Percentiles rank a stretch among this genome's conserved stretches.
Evolutionary conservation across 2,329 filamentous ascomycete genomes (phyloP).

Genomic region (Verticillium longisporum): DNA sequence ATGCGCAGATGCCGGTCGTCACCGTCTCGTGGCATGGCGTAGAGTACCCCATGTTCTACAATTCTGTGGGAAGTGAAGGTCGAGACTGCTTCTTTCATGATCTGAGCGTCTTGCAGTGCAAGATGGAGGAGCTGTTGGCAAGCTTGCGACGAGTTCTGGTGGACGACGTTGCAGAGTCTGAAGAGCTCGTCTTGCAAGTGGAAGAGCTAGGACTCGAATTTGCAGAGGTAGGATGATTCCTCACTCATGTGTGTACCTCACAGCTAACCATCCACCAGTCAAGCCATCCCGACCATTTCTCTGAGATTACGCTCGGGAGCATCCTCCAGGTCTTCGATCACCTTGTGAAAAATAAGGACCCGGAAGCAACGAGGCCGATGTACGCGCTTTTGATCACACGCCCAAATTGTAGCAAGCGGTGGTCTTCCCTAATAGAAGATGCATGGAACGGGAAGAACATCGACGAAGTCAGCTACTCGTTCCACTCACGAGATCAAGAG

Average conservation of each 20-base stretch:
- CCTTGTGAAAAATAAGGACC: slow-evolving; percentile 35
- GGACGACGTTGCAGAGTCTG: slow-evolving; percentile 34
- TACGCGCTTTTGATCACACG: slow-evolving; percentile 35
- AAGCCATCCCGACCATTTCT: slow-evolving; percentile 23
- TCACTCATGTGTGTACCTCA: background rate
- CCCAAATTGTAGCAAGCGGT: slow-evolving; percentile 29
- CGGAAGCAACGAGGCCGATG: slow-evolving; percentile 27
- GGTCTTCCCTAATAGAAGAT: slow-evolving; percentile 32
- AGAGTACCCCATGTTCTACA: slow-evolving; percentile 33
- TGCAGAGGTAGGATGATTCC: slow-evolving; percentile 32
- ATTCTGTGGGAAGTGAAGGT: slow-evolving; percentile 16
- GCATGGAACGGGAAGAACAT: slow-evolving; percentile 32
- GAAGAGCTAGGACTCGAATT: slow-evolving; percentile 47
- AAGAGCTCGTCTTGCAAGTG: slow-evolving; percentile 44
- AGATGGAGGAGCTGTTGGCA: slow-evolving; percentile 35
- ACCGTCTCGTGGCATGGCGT: slow-evolving; percentile 36
- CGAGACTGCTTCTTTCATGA: slow-evolving; percentile 39
- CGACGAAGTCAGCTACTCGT: slow-evolving; percentile 31
- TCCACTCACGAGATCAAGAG: slow-evolving; percentile 16
- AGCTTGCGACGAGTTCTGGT: slow-evolving; percentile 38
- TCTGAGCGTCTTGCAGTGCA: slow-evolving; percentile 30
- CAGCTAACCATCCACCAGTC: slow-evolving; percentile 25
- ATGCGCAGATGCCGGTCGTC: slow-evolving; percentile 24
- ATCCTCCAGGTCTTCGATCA: slow-evolving; percentile 35
- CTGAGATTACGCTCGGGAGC: slow-evolving; percentile 30